Evolutionary conservation across 1,284 basidiomycete genomes (phyloP).

Genomic region (Thelephora terrestris): DNA sequence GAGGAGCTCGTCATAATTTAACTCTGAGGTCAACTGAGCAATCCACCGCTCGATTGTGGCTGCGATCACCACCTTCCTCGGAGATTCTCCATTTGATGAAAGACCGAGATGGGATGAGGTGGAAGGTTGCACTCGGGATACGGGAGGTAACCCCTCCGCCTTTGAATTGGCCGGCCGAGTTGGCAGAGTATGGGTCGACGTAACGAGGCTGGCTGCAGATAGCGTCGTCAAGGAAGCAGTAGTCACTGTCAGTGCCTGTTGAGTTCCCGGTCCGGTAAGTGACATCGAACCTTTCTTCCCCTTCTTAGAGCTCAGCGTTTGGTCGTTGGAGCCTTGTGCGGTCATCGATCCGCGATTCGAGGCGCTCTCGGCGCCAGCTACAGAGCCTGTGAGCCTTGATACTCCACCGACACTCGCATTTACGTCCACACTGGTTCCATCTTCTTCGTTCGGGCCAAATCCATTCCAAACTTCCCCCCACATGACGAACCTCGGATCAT

Average conservation of each 20-base stretch:
- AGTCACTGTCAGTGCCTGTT: background rate
- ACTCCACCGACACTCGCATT: too few relatives aligned
- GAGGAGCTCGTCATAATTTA: slow-evolving; percentile 75
- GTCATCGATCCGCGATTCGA: slow-evolving; percentile 28
- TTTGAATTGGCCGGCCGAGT: background rate
- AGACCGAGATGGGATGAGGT: slow-evolving; percentile 4
- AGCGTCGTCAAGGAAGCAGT: background rate
- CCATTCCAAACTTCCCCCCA: slow-evolving; percentile 55
- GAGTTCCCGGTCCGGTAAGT: too few relatives aligned
- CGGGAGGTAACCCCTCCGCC: slow-evolving; percentile 16
- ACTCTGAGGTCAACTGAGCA: slow-evolving; percentile 74
- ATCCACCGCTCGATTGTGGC: slow-evolving; percentile 88
- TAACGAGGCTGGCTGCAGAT: slow-evolving; percentile 14
- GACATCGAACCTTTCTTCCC: slow-evolving; percentile 8
- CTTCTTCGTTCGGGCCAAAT: slow-evolving; percentile 17
- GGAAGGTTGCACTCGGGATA: slow-evolving; percentile 16
- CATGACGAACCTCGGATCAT: slow-evolving; percentile 81
- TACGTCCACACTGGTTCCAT: slow-evolving; percentile 12
- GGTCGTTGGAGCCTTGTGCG: slow-evolving; percentile 38
- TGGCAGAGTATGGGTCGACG: too few relatives aligned
- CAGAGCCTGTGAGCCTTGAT: too few relatives aligned
- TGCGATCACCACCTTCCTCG: slow-evolving; percentile 56
- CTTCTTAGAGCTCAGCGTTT: slow-evolving; percentile 30
- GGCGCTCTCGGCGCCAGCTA: slow-evolving; percentile 14
- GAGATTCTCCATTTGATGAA: slow-evolving; percentile 14